Conservation (phyloP, 441 rosid genomes). For the Breynia disticha region DNA sequence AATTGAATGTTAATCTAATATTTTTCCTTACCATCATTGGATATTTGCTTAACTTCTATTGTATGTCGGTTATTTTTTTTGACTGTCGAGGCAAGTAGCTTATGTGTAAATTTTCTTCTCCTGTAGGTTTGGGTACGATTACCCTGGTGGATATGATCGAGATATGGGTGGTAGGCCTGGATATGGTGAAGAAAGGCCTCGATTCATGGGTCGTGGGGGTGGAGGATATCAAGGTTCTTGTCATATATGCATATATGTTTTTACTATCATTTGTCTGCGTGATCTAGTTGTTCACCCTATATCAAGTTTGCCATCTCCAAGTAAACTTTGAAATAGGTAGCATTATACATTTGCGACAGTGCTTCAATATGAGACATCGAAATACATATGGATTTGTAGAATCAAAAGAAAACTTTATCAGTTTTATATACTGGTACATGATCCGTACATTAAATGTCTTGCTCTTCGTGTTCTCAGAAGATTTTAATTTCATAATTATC, state of each 20-base stretch:
- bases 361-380: background rate
- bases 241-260: slow-evolving; percentile 7
- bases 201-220: slow-evolving; percentile 55
- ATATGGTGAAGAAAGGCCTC: slow-evolving; percentile 67
- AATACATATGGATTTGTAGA: no score
- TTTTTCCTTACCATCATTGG: no score
- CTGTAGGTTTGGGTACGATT: slow-evolving; percentile 66
- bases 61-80: no score
- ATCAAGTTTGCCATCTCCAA: background rate
- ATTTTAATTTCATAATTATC: no score
- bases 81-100: no score
- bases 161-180: slow-evolving; percentile 76
- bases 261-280: slow-evolving; percentile 4
- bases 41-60: no score
- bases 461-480: no score
- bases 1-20: no score
- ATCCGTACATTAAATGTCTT: no score
- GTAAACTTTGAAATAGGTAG: background rate
- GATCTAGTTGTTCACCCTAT: background rate
- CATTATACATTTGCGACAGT: background rate
- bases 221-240: slow-evolving; percentile 51
- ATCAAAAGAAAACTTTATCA: no score
- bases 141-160: slow-evolving; percentile 73
- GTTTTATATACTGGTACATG: no score
- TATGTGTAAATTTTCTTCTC: slow-evolving; percentile 10